Evolutionary conservation across 345 rosid genomes (phyloP), one percentile per base, ranked within the genome.

Genomic region (Conringia planisiliqua): DNA sequence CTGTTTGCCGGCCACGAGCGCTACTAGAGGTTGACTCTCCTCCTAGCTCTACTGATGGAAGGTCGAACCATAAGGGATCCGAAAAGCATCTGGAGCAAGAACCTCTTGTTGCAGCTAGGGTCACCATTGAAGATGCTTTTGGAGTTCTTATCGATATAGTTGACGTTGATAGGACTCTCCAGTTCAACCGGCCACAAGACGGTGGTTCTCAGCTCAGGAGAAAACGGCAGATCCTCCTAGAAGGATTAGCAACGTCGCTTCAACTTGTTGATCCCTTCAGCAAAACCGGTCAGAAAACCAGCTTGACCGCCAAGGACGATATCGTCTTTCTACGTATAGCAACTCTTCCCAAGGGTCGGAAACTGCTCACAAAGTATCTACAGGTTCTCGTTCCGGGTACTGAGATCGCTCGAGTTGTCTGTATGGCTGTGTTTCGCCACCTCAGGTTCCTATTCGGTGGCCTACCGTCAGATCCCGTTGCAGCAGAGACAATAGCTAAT

Each of bases 61-160:
- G 73, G 75, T 54, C 90, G 60, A 89, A 89, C 22, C 90, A 84
- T 75, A 79, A 76, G 9, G 80, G 77, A 62, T 73, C 82, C 1
- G 95, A 83, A 76, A 92, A 81, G 84, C 94, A 94, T 76, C 74
- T 95, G 40, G 99, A 95, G 66, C 85, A 88, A 74, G 99, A 95
- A 60, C 99, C 99, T 35, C 84, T 95, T 85, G 91, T 95, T 79
- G 99, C 99, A 16, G 99, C 99, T 66, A 89, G 99, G 38, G 83
- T 95, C 66, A 86, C 97, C 24, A 80, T 92, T 40, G 99, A 95
- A 83, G 99, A 95, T 81, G 80, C 86, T 52, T 74, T 90, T 7
- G 77, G 81, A 35, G 81, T 90, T 77, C 93, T 95, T 58, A 86
- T 90, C 22, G 97, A 95, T 57, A 85, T 95, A 13, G 96, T 92